Evolutionary conservation across 2,329 filamentous ascomycete genomes (phyloP), one percentile per base, ranked within the genome.

Genomic region (Aspergillus pseudoglaucus): DNA sequence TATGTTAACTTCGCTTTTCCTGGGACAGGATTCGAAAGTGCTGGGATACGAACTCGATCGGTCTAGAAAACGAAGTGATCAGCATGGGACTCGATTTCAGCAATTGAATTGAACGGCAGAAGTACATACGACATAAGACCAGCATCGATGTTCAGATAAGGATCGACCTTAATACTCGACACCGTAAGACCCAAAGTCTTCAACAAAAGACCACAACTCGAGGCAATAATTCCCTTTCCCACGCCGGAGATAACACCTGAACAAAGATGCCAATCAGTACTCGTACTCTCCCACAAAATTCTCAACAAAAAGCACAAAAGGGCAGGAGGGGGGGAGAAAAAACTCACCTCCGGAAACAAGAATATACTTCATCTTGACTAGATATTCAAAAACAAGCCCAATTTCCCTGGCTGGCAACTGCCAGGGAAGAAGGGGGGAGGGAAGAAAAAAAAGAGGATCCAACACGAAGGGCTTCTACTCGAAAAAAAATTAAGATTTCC

Each of bases 61-160:
- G 37, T 18, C 37, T 39, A 39, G 17, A 39, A 20, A 10, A 15
- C n/a, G n/a, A 18, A 15, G 17, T 39, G 10, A 39, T 39, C 37
- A 39, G 37, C 37, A 30, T 10, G 10, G 10, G 9, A 30, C 25
- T 30, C 25, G 9, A 12, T 7, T 12, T 42, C 22, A 51, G 41
- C 17, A 10, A 25, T 12, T 46, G 18, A 42, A 38, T 44, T 39
- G 33, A 42, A 44, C 41, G 44, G 48, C 33, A 22, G 33, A 61
- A 69, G 53, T 70, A 81, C 77, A 84, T 79, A 54, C 53, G 77
- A 83, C 82, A 86, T 85, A 43, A 79, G 82, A 48, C 84, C 84
- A n/a, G 85, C 84, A 75, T 88, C 84, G 65, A 87, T 78, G 68
- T 86, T 87, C 72, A 88, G 80, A 67, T 88, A 88, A 2, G 84